Evolutionary conservation across 2,329 filamentous ascomycete species (phyloP).

Genomic region (Phyllosticta capitalensis): DNA sequence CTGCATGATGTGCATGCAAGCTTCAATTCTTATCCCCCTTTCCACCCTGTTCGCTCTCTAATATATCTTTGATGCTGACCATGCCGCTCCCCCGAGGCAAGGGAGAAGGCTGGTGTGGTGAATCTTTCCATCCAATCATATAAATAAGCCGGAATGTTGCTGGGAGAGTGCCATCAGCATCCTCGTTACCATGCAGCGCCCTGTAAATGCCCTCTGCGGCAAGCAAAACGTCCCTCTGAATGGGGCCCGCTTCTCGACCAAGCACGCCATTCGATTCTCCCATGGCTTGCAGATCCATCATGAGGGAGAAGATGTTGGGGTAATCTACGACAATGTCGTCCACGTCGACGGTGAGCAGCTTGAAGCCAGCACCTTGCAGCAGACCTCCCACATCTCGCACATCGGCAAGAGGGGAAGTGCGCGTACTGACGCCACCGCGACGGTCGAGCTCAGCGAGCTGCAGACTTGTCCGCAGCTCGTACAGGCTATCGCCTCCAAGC

Average conservation of each 20-base stretch:
- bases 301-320: constrained; percentile 78
- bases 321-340: constrained; percentile 97
- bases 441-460: constrained; percentile 89
- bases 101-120: constrained; percentile 67
- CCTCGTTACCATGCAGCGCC: constrained; percentile 67
- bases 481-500: constrained; percentile 91
- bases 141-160: constrained; percentile 94
- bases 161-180: constrained; percentile 48
- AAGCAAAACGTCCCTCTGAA: constrained; percentile 73
- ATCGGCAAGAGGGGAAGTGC: constrained; percentile 85
- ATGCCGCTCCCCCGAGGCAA: constrained; percentile 75
- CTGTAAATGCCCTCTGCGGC: constrained; percentile 85
- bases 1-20: not conserved
- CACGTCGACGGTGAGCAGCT: constrained; percentile 90
- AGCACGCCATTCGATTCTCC: constrained; percentile 86
- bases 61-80: constrained; percentile 77
- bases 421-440: constrained; percentile 81
- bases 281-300: constrained; percentile 94
- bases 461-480: constrained; percentile 83
- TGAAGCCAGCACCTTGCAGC: constrained; percentile 80
- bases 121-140: constrained; percentile 98
- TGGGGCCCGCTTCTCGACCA: constrained; percentile 66
- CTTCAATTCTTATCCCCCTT: constrained; percentile 1
- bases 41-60: constrained; percentile 34
- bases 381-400: constrained; percentile 85